Evolutionary conservation across 306 rosid species (phyloP), one percentile per base, ranked within the genome.

Genomic region (Cicer judaicum): DNA sequence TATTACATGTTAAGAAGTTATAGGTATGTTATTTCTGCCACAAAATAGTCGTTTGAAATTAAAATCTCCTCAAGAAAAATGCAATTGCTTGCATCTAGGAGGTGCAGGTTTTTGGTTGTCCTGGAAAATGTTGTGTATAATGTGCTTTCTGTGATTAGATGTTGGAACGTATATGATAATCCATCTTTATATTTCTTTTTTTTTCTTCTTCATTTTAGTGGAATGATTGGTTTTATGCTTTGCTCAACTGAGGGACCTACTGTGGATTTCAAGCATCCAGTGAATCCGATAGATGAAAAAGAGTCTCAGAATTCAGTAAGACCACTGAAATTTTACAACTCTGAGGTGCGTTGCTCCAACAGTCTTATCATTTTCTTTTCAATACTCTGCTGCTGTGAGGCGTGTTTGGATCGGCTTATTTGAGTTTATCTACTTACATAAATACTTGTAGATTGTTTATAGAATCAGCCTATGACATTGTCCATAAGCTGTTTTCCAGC

Each of bases 191-290:
- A 75, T 53, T 60, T 50, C 57, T 68, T 56, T 29, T 29, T 29
- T 29, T 29, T 29, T 29, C 15, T 52, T 16, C 65, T 82, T 68
- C 77, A 66, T 88, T 80, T 78, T 91, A 94, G 99, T 76, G 99
- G 99, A 66, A 93, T 95, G 88, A 95, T 95, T 79, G 99, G 99
- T 75, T 95, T 95, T 79, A 95, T 95, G 99, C 92, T 95, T 53
- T 95, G 99, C 80, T 90, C 99, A n/a, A 95, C 99, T 6, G 97
- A 89, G 89, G 99, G 99, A 18, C 93, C 98, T 19, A 7, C 80
- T 36, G 97, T 95, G 70, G 91, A 95, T 87, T 92, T 95, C 86
- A 92, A 90, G 93, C 96, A 90, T 74, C 97, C 98, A 18, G 86
- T 89, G 78, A 95, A 89, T 86, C 88, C 96, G 16, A 73, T 90